Conservation (phyloP, 257 asterid species). For the Penstemon eatonii region DNA sequence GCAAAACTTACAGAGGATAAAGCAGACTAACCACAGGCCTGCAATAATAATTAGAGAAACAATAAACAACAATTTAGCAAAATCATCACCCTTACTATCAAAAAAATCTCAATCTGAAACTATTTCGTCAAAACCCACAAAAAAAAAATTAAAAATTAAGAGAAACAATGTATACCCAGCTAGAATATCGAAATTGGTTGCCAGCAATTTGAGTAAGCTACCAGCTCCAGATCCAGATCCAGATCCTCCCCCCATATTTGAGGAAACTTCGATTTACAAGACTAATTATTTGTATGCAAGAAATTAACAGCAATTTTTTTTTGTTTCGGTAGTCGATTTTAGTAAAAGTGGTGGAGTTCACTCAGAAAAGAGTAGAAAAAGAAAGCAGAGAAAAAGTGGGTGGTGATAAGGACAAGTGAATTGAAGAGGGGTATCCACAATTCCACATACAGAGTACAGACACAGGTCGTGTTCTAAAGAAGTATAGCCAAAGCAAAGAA, state of each 20-base stretch:
- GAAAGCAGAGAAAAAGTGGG: neutral
- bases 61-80: constrained; percentile 8
- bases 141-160: neutral
- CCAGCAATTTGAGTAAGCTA: constrained; percentile 60
- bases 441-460: too few species aligned
- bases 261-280: too few species aligned
- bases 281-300: neutral
- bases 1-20: constrained; percentile 84
- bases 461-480: too few species aligned
- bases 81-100: neutral
- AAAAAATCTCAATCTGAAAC: constrained; percentile 3
- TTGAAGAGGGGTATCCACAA: too few species aligned
- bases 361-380: neutral
- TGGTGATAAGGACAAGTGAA: neutral
- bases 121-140: neutral
- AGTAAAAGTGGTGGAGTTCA: neutral
- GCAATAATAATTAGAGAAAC: constrained; percentile 41
- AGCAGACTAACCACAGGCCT: constrained; percentile 92
- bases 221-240: constrained; percentile 70
- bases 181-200: constrained; percentile 65
- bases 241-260: neutral
- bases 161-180: constrained; percentile 55
- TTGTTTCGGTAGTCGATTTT: neutral
- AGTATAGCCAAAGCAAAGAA: too few species aligned
- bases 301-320: too few species aligned